A percentile compares a stretch with the other conserved stretches of the same genome.
phyloP scores from a whole-genome alignment of 768 basidiomycete species.

The Amanita jacksonii region DNA sequence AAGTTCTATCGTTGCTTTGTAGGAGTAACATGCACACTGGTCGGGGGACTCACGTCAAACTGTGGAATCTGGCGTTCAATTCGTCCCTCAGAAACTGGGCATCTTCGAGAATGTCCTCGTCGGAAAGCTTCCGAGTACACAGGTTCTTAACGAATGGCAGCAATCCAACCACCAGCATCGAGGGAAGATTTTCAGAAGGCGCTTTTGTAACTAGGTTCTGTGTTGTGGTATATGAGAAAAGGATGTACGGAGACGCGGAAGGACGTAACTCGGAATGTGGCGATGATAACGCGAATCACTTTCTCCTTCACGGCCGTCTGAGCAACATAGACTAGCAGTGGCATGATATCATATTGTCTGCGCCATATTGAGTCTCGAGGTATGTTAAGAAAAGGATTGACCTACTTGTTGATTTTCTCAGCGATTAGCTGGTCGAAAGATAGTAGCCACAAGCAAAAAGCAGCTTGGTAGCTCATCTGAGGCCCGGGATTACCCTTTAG shows the following conservation, averaged over 20 bases:
- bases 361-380: not conserved
- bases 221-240: not conserved
- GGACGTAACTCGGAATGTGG: conserved; percentile 69
- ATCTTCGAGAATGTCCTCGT: conserved; percentile 93
- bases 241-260: not conserved
- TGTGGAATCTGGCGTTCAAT: conserved; percentile 76
- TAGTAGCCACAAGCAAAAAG: conserved; percentile 88
- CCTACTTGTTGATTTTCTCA: conserved; percentile 79
- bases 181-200: conserved; percentile 78
- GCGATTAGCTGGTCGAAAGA: conserved; percentile 86
- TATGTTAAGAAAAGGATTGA: conserved; percentile 1
- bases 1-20: conserved; percentile 50
- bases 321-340: conserved; percentile 73
- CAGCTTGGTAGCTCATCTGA: conserved; percentile 93
- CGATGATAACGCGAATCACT: conserved; percentile 86
- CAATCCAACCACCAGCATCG: conserved; percentile 84
- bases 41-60: conserved; percentile 61
- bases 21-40: not conserved
- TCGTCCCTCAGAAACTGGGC: conserved; percentile 82
- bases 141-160: conserved; percentile 84
- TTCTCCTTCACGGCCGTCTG: conserved; percentile 94
- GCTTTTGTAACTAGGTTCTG: conserved; percentile 90
- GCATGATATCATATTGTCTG: conserved; percentile 87
- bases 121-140: conserved; percentile 78
- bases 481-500: conserved; percentile 74